phyloP scores from a whole-genome alignment of 163 green algal species.

The Scenedesmus sp. region DNA sequence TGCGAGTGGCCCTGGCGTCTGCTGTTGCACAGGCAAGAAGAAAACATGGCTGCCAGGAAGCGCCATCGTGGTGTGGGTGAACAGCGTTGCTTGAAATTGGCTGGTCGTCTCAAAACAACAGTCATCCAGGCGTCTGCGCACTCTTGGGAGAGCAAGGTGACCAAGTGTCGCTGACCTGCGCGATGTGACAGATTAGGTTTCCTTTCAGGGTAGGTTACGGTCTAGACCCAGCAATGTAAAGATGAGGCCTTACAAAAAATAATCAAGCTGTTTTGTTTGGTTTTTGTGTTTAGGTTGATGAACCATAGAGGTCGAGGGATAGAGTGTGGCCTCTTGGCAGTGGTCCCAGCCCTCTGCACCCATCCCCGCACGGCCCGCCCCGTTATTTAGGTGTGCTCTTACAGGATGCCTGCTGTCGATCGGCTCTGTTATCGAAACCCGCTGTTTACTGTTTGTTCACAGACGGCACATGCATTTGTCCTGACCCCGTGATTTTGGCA shows the following conservation, averaged over 20 bases:
- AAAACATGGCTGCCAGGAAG: not conserved
- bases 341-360: slow-evolving; percentile 15
- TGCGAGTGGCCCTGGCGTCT: not conserved
- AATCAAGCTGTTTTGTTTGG: too few species aligned
- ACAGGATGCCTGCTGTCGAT: not conserved
- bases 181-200: not conserved
- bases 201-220: not conserved
- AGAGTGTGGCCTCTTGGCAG: slow-evolving; percentile 6
- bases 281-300: too few species aligned
- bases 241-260: too few species aligned
- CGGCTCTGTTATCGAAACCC: not conserved
- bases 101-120: too few species aligned
- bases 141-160: too few species aligned
- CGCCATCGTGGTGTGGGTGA: not conserved
- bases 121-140: too few species aligned
- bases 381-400: not conserved
- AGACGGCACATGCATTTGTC: not conserved
- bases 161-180: too few species aligned
- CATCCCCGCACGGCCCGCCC: not conserved
- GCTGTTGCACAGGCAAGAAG: not conserved
- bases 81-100: not conserved
- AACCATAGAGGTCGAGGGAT: not conserved
- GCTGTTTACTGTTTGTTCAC: not conserved
- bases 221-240: not conserved
- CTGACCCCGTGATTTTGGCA: not conserved